Evolutionary conservation across 2,329 filamentous ascomycete genomes (phyloP), one percentile per base, ranked within the genome.

Genomic region (Aspergillus costaricaensis): DNA sequence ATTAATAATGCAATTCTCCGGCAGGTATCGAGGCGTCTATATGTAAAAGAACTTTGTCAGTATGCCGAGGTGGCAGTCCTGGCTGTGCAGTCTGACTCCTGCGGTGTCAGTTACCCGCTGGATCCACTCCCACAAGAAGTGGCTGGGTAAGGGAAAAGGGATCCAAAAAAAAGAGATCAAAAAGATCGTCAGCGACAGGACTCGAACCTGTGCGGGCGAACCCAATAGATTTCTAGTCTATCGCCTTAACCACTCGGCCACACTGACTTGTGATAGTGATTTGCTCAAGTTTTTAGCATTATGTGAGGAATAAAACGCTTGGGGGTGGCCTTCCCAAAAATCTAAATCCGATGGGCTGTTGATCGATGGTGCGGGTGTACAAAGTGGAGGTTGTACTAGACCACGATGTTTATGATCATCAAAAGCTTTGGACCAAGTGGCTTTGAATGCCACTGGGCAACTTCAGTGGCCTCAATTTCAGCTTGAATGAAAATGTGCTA

Each of bases 141-240:
- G 7, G 25, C 25, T 32, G 30, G 30, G 30, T 32, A 12, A 32
- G 9, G 9, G 17, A 4, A 23, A 44, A 27, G 25, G 25, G 7
- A 25, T 2, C 25, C 25, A 7, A 25, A 27, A 27, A 44, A 44
- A 15, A 12, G 6, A 23, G 21, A 23, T 23, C 3, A 44, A 47
- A 55, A 52, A 47, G 86, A 83, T 52, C 60, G 60, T 62, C 60
- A 62, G 60, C 60, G 57, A 62, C 60, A 62, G 60, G 60, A 62
- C 60, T 62, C 60, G 60, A 62, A 62, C 60, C 60, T 62, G 60
- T 62, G 60, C 60, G 57, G 56, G 60, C 60, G 60, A 62, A 62
- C 60, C 56, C 57, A 62, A 61, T 53, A 61, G 48, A 60, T 60
- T 50, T 50, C 47, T 50, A 50, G 47, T 50, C 47, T 50, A 50